Conservation (phyloP, 2,329 filamentous ascomycete genomes). For the Hypoxylon sp. region DNA sequence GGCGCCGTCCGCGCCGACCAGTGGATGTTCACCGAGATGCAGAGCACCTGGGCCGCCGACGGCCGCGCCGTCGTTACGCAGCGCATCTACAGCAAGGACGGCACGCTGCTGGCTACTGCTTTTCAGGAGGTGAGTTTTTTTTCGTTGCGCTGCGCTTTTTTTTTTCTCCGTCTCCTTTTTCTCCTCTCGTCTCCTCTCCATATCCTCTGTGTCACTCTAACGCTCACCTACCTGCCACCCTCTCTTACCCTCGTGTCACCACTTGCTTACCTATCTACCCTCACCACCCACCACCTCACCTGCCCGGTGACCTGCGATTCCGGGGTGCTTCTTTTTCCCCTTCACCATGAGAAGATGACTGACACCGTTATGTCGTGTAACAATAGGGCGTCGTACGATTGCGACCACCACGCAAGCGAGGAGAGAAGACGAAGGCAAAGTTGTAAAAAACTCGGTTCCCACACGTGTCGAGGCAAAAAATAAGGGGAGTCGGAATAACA, state of each 20-base stretch:
- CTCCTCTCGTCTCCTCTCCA: too few species aligned
- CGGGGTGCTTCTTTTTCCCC: too few species aligned
- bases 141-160: conserved; percentile 1
- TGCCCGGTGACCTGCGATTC: not conserved
- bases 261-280: not conserved
- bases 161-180: not conserved
- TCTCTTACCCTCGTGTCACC: too few species aligned
- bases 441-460: not conserved
- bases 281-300: not conserved
- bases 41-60: conserved; percentile 81
- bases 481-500: not conserved
- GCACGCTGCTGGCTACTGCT: conserved; percentile 78
- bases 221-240: not conserved
- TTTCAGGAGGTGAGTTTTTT: conserved; percentile 72
- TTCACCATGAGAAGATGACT: not conserved
- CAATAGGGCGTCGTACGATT: conserved; percentile 45
- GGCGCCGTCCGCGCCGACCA: conserved; percentile 67
- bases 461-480: too few species aligned
- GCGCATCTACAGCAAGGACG: conserved; percentile 75
- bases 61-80: conserved; percentile 79
- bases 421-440: not conserved
- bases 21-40: conserved; percentile 83
- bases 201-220: too few species aligned
- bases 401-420: conserved; percentile 27
- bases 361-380: not conserved